These are phyloP conservation scores for Fusarium sp. DNA, from an alignment of 2,329 filamentous ascomycete species.

Conservation along the genomic window DNA sequence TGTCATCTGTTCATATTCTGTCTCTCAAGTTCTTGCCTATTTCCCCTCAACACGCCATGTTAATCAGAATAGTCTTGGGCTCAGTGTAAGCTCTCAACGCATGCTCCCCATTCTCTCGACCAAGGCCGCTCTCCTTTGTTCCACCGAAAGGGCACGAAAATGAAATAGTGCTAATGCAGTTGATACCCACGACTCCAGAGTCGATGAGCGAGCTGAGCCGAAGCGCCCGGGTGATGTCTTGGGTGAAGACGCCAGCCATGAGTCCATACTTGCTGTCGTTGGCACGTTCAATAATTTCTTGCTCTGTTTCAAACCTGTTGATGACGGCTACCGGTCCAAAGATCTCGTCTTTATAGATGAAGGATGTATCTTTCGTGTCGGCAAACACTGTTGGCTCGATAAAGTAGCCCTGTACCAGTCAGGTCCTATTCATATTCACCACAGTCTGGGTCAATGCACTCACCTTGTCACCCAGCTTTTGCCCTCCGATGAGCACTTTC, in stretches of 20 bases:
- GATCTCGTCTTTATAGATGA: conserved; percentile 64
- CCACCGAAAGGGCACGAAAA: conserved; percentile 62
- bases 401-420: conserved; percentile 52
- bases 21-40: too few species aligned
- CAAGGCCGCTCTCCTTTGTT: conserved; percentile 61
- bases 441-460: conserved; percentile 8
- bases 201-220: conserved; percentile 67
- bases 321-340: conserved; percentile 70
- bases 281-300: conserved; percentile 65
- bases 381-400: conserved; percentile 61
- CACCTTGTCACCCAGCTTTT: conserved; percentile 47
- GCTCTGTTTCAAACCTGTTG: conserved; percentile 67
- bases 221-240: conserved; percentile 73
- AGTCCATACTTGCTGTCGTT: conserved; percentile 64
- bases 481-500: background rate
- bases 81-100: conserved; percentile 62
- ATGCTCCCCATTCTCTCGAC: conserved; percentile 61
- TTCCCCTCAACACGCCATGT: conserved; percentile 40
- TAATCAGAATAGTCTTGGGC: conserved; percentile 63
- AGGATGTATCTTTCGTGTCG: conserved; percentile 54
- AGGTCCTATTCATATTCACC: background rate
- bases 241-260: conserved; percentile 67
- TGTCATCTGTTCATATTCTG: background rate
- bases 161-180: conserved; percentile 57
- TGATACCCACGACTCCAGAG: conserved; percentile 78